Evolutionary conservation across 164 flowering plant genomes (phyloP).

Genomic region (Vitis cinerea): DNA sequence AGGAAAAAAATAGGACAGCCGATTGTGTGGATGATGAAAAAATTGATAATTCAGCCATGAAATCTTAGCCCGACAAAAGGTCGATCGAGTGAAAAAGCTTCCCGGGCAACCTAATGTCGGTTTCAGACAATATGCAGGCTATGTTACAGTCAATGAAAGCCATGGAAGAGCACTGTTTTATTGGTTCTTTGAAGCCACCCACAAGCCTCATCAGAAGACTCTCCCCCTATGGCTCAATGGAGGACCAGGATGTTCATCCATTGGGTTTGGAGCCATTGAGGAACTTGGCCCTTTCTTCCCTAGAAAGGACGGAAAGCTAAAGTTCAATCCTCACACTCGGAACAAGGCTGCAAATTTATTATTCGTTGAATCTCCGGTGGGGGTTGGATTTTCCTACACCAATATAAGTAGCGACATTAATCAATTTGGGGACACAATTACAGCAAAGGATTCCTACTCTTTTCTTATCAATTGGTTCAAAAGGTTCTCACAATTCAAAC

Average conservation of each 20-base stretch:
- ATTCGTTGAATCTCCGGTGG: constrained; percentile 61
- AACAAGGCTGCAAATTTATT: constrained; percentile 58
- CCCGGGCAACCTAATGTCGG: constrained; percentile 62
- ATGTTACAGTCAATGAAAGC: constrained; percentile 45
- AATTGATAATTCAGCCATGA: background rate
- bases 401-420: constrained; percentile 38
- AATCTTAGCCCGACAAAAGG: constrained; percentile 29
- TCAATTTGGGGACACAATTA: constrained; percentile 42
- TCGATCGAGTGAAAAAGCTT: constrained; percentile 41
- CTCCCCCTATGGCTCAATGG: constrained; percentile 70
- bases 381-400: constrained; percentile 66
- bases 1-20: no score
- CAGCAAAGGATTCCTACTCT: constrained; percentile 56
- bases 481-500: constrained; percentile 73
- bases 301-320: constrained; percentile 37
- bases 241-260: constrained; percentile 82
- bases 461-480: constrained; percentile 75
- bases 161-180: constrained; percentile 67
- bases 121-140: constrained; percentile 59
- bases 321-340: constrained; percentile 51
- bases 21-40: no score
- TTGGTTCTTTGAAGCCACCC: constrained; percentile 67
- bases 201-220: constrained; percentile 43
- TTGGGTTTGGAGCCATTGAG: constrained; percentile 65
- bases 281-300: constrained; percentile 70